Conservation (phyloP, 2,329 filamentous ascomycete species). For the Penicillium sp. region DNA sequence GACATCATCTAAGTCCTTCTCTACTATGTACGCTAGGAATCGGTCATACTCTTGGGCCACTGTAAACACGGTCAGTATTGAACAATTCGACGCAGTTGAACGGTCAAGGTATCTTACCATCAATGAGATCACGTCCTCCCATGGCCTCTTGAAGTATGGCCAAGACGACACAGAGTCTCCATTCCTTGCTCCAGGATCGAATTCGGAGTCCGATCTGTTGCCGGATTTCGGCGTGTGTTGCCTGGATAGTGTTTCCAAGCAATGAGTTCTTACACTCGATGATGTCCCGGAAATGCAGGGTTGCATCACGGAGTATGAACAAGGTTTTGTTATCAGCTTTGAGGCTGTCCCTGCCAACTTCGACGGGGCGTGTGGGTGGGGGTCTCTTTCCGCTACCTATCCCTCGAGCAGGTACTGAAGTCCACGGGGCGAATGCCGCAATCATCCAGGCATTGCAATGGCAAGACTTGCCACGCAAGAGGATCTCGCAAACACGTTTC, state of each 20-base stretch:
- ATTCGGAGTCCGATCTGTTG: conserved; percentile 46
- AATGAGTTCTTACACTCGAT: conserved; percentile 59
- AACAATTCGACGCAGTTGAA: neutral
- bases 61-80: conserved; percentile 29
- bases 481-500: conserved; percentile 48
- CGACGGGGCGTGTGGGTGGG: conserved; percentile 64
- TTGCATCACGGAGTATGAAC: conserved; percentile 69
- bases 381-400: conserved; percentile 56
- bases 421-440: conserved; percentile 76
- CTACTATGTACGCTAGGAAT: conserved; percentile 60
- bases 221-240: conserved; percentile 43
- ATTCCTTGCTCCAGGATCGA: conserved; percentile 46
- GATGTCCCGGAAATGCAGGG: conserved; percentile 70
- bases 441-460: conserved; percentile 78
- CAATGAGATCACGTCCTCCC: conserved; percentile 36
- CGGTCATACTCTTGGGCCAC: conserved; percentile 59
- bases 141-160: conserved; percentile 50
- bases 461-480: conserved; percentile 69
- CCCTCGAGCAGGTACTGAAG: conserved; percentile 53
- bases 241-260: conserved; percentile 34
- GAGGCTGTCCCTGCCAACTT: conserved; percentile 77
- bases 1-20: conserved; percentile 56
- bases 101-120: conserved; percentile 37
- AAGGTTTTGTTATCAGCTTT: conserved; percentile 78
- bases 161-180: conserved; percentile 48